A percentile compares a stretch with the other conserved stretches of the same genome.
Evolutionary conservation across 257 asterid genomes (phyloP).

Genomic region (Solanum sejunctum): DNA sequence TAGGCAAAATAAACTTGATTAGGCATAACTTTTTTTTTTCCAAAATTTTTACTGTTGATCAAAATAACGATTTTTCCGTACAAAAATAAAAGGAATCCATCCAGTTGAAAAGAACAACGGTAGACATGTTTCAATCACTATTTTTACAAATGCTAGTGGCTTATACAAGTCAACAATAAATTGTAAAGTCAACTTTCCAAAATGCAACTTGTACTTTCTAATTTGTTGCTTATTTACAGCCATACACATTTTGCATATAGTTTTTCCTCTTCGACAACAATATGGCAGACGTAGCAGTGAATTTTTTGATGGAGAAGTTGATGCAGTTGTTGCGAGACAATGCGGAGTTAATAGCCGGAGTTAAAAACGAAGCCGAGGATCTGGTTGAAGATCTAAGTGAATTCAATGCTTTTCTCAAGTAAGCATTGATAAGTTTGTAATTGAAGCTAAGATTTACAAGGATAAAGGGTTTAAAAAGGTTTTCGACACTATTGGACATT

Average conservation of each 20-base stretch:
- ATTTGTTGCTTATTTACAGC: background rate
- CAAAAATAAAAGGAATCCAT: background rate
- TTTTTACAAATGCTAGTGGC: background rate
- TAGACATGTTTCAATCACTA: background rate
- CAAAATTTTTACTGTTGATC: background rate
- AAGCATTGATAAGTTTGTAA: conserved; percentile 4
- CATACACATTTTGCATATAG: background rate
- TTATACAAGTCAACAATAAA: background rate
- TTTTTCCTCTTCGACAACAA: background rate
- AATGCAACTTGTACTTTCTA: background rate
- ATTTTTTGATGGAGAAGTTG: conserved; percentile 8
- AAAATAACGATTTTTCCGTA: too few species aligned
- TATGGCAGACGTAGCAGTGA: background rate
- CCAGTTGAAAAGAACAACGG: background rate
- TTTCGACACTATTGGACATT: background rate
- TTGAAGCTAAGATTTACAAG: background rate
- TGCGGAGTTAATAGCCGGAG: background rate
- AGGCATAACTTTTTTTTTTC: background rate
- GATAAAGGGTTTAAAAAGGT: background rate
- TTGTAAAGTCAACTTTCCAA: background rate
- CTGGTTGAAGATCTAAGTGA: background rate
- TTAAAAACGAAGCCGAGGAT: background rate
- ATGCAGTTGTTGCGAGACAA: conserved; percentile 7
- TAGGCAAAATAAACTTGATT: background rate
- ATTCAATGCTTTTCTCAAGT: background rate